These are phyloP conservation scores for Globisporangium camurandrum DNA, from an alignment of 352 stramenopile genomes.

Conservation along the genomic window DNA sequence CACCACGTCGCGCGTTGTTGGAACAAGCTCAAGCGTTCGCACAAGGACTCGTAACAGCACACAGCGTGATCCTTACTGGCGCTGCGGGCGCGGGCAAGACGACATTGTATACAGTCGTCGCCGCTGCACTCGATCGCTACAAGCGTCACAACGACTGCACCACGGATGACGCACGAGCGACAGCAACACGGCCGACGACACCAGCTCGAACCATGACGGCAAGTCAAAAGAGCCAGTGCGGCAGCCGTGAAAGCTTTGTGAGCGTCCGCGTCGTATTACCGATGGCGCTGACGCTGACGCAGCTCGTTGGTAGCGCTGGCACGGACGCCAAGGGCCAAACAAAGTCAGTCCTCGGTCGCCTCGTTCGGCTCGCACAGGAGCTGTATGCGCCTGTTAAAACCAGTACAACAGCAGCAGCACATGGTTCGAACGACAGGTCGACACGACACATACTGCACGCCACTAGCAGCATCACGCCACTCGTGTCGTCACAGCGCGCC, in stretches of 20 bases:
- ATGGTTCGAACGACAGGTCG: too few species aligned
- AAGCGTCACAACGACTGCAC: neutral
- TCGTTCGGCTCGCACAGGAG: slow-evolving; percentile 28
- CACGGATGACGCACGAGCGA: too few species aligned
- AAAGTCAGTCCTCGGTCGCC: slow-evolving; percentile 25
- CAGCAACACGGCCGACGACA: neutral
- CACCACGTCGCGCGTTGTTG: slow-evolving; percentile 19
- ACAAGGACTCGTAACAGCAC: slow-evolving; percentile 1
- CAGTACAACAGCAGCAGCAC: neutral
- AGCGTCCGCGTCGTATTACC: slow-evolving; percentile 22
- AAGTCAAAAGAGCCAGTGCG: neutral
- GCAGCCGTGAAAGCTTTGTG: slow-evolving; percentile 8
- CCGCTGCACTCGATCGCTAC: slow-evolving; percentile 18
- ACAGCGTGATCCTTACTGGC: slow-evolving; percentile 21
- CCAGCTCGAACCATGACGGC: neutral
- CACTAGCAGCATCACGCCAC: neutral
- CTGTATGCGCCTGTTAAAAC: slow-evolving; percentile 4
- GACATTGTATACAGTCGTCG: slow-evolving; percentile 24
- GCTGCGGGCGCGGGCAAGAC: slow-evolving; percentile 29
- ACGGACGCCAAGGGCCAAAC: slow-evolving; percentile 25
- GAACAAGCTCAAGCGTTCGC: slow-evolving; percentile 8
- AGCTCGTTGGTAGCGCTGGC: slow-evolving; percentile 35
- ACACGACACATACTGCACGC: too few species aligned
- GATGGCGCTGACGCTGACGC: slow-evolving; percentile 28
- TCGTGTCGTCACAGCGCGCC: slow-evolving; percentile 15